Base-by-base conservation (phyloP, 2,329 filamentous ascomycete species). In the Ophiocordyceps robertsii region DNA sequence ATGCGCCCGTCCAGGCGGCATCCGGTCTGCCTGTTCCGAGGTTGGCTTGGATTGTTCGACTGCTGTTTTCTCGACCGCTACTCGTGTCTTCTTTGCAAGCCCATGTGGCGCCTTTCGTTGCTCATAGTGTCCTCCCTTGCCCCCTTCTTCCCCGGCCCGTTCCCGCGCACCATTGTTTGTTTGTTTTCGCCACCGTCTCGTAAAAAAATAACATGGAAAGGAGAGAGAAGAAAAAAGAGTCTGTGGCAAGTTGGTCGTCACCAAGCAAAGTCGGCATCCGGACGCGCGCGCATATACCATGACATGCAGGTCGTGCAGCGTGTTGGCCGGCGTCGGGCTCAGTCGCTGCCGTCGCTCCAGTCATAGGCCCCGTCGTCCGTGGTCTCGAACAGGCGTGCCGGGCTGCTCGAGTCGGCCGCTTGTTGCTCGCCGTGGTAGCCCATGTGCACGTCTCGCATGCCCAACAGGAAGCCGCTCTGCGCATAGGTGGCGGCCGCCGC, bases 391-490 rank as follows among this genome's bases (percentile, higher is more conserved):
- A 35, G 6, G 21, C 24, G 14, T 16, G 24, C 27, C 21, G 14
- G 17, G 39, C 19, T 27, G 17, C 16, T 19, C 40, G 5, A 45
- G 39, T 48, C 47, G 37, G 36, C 11, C 17, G 6, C 11, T 2
- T 19, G n/a, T 19, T 24, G 17, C 10, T 37, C 24, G 29, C 38
- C 29, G 27, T 31, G 14, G 38, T 39, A 31, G 29, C 52, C 47
- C 37, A 52, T 46, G 37, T 53, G 51, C 44, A 56, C 48, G 38
- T 56, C 53, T 43, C 42, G 47, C 44, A 56, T 43, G 33, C 43
- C 46, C 32, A 52, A 57, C 13, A 55, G 55, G 37, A 51, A 56
- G 36, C 49, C 46, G 42, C 47, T 46, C 33, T 42, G 53, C 39
- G 48, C 45, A 29, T 53, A 55, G 43, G 33, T 8, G 16, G 42